Base-by-base conservation (phyloP, 2,329 filamentous ascomycete species). In the Chaetomiaceae sp. region DNA sequence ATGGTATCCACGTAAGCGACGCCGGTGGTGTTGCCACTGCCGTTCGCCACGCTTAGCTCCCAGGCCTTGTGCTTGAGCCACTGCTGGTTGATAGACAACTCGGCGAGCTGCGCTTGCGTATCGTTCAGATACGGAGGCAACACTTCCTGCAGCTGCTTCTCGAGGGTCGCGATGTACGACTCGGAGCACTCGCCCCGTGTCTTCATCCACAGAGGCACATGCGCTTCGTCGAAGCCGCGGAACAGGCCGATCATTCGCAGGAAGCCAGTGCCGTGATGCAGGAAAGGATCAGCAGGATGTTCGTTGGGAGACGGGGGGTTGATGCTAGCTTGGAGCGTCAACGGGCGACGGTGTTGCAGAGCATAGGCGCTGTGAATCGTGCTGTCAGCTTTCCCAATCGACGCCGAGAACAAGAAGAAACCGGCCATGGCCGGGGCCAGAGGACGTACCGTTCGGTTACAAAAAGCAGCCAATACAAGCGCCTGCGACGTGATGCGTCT, bases 401-500 rank as follows among this genome's bases (percentile, higher is more conserved):
- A 24, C 6, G 14, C 9, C 18, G 19, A 19, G 18, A n/a, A 32
- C 20, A 15, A 34, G 10, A 33, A 36, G 14, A 22, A 29, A 34
- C 34, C 19, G 19, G 30, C 17, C 6, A 35, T 14, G 14, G 18
- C 51, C 22, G n/a, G 27, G 14, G 18, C 51, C n/a, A n/a, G n/a
- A n/a, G n/a, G 48, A 51, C 66, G 58, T 65, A 83, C 80, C 84
- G 78, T 67, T 89, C 85, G 8, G 80, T 80, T 1, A 84, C 73
- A 58, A 84, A 83, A 8, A 88, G 68, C 9, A 88, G 70, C 84
- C 85, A 89, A 60, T 82, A 89, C 0, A 88, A 68, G 26, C 84
- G 75, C 47, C 85, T 72, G 55, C 77, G 75, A 51, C 82, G 75
- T 18, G 81, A 75, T 1, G 77, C 74, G 48, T 88, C 84, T 15